Base-by-base conservation (phyloP, 2,329 filamentous ascomycete genomes). In the Ophiostoma himal-ulmi region DNA sequence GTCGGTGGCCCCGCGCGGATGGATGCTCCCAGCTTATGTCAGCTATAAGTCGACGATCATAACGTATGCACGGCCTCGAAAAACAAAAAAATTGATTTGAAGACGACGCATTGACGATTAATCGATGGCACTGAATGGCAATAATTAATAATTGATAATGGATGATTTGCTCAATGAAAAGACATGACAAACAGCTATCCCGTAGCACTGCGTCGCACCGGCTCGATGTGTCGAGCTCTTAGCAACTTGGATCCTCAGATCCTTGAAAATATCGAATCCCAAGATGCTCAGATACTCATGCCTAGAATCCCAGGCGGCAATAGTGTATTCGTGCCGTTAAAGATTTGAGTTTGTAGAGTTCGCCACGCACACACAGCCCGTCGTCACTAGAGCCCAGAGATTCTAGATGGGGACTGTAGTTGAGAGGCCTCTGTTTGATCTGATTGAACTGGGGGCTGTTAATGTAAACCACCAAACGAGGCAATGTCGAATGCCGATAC, bases 1-100 rank as follows among this genome's bases (percentile, higher is more conserved):
- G 37, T 44, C 41, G 44, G 44, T 48, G 44, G 44, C 17, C 17
- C 57, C 26, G 57, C 57, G 13, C 57, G 57, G 57, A 62, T 62
- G 26, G 57, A 36, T 62, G 57, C 26, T 62, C 26, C 26, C 57
- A 34, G 57, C 57, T 62, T 62, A 62, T 62, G 26, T 62, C 22
- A 62, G 22, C 52, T 54, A n/a, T 34, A 60, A 34, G 4, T 36
- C 20, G 57, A 34, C 26, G 26, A 34, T 62, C n/a, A 26, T 57
- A 26, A 13, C 22, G 22, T 57, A 57, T 57, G 22, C 22, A 26
- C 22, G 8, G 52, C 22, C 6, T 48, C 44, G 4, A 48, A 48
- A n/a, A 6, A 48, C 20, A 44, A 14, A 44, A 44, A 44, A 17
- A 48, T 17, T 48, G 44, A 6, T 20, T 48, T 17, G 37, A 10